Evolutionary conservation across 345 rosid genomes (phyloP), one percentile per base, ranked within the genome.

Genomic region (Acer yangbiense): DNA sequence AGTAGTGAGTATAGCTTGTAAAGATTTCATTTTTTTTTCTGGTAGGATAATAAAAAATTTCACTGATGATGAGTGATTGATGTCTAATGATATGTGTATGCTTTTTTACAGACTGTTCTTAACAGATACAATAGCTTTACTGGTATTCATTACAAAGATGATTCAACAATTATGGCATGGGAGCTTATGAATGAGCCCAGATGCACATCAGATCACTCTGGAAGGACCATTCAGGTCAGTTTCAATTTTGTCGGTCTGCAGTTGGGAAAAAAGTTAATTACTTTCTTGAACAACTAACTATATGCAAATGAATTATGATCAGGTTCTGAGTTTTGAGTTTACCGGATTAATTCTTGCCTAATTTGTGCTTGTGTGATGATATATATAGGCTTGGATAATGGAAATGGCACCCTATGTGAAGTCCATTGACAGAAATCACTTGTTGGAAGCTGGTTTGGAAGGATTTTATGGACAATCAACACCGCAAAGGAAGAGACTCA

Each of bases 161-260:
- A 96, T 43, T 83, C 98, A 41, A 91, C 98, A n/a, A 94, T 96
- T 72, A 94, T 96, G 98, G 98, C 97, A 32, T 92, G 98, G 99
- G 99, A 96, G 92, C 99, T 96, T 75, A 94, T 96, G 93, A 96
- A 96, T 79, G 99, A 96, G 81, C 98, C 98, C 52, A 91, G 97
- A 81, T 94, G 99, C 79, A 81, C 90, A 55, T 90, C 97, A 2
- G 99, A 96, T 87, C 88, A 92, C 6, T 81, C 90, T 10, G 99
- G 98, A 74, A 77, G 84, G 46, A 92, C 95, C 81, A 83, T 96
- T 83, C 98, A 92, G 98, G 99, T 92, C 46, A 39, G 35, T 73
- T 12, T 72, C 12, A 39, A n/a, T 57, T 29, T 3, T 57, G 32
- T 72, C 14, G 43, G 41, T 35, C 39, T 35, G 39, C 39, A 35